Evolutionary conservation across 2,329 filamentous ascomycete species (phyloP), one percentile per base, ranked within the genome.

Genomic region (Myriangium duriaei): DNA sequence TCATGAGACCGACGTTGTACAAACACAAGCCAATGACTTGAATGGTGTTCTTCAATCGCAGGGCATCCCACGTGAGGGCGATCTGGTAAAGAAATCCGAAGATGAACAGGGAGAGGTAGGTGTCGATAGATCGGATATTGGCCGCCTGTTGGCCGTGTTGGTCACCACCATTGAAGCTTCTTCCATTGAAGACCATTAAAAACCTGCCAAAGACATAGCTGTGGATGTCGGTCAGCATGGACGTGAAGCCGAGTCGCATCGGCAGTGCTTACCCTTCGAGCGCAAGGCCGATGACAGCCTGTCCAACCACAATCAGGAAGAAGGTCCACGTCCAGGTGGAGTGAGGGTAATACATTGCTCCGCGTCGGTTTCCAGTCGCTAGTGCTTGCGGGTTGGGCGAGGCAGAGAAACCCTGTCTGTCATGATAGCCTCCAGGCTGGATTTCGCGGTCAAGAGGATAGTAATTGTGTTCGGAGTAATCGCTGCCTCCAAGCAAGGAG

Each of bases 41-140:
- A 68, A 98, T 98, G 9, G 91, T 98, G 64, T 98, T 98, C 62
- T 95, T 95, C 55, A 88, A 69, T 45, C 86, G 79, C 42, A 98
- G 69, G 11, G 88, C 91, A 65, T 98, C 91, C 72, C 86, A 96
- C 10, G 91, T 82, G 37, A 98, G 69, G 17, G 92, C 65, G 19
- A 96, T 65, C 55, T 94, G 79, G 63, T 96, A 98, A 41, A 98
- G 61, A 63, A 93, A 96, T 44, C 85, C 91, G 59, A 98, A 95
- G 58, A 95, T 94, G 67, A 96, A 94, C 32, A 98, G 75, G 15
- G 88, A 85, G 42, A 98, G 70, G 62, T 95, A 96, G 26, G 88
- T 96, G 16, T 91, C 88, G 46, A 98, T 94, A 1, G 87, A 74
- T 57, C 63, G 66, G 34, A 66, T 62, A 34, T 66, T 62, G 33